Conservation (phyloP, 345 rosid genomes). For the Microcos paniculata region DNA sequence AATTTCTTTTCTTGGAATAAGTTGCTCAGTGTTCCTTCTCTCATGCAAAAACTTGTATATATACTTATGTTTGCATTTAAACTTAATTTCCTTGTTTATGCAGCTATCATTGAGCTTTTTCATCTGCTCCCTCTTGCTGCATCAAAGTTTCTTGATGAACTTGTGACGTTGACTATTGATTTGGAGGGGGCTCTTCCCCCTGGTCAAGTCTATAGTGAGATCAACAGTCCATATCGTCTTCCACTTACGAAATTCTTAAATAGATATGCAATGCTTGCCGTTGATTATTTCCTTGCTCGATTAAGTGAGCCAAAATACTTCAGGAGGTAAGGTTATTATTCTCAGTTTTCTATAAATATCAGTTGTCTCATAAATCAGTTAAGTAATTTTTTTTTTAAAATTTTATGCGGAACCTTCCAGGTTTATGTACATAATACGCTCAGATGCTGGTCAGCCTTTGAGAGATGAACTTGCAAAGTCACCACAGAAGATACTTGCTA, state of each 20-base stretch:
- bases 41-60: conserved; percentile 6
- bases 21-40: background rate
- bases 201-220: conserved; percentile 91
- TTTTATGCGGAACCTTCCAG: conserved; percentile 39
- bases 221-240: conserved; percentile 97
- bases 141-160: conserved; percentile 91
- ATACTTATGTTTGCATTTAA: conserved; percentile 7
- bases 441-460: conserved; percentile 93
- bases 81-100: conserved; percentile 29
- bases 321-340: conserved; percentile 67
- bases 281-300: conserved; percentile 94
- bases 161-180: conserved; percentile 87
- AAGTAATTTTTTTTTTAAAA: conserved; percentile 3
- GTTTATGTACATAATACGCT: conserved; percentile 91
- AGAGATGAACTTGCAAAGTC: conserved; percentile 97
- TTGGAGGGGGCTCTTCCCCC: conserved; percentile 90
- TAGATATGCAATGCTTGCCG: conserved; percentile 88
- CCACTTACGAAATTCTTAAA: conserved; percentile 92
- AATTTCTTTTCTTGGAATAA: background rate
- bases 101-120: conserved; percentile 99
- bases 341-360: conserved; percentile 8
- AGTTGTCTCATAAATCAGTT: background rate
- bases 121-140: conserved; percentile 98
- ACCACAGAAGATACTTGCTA: conserved; percentile 79
- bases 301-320: conserved; percentile 89